These are phyloP conservation scores for Neurospora sp. DNA, from an alignment of 2,329 filamentous ascomycete genomes.

Conservation along the genomic window DNA sequence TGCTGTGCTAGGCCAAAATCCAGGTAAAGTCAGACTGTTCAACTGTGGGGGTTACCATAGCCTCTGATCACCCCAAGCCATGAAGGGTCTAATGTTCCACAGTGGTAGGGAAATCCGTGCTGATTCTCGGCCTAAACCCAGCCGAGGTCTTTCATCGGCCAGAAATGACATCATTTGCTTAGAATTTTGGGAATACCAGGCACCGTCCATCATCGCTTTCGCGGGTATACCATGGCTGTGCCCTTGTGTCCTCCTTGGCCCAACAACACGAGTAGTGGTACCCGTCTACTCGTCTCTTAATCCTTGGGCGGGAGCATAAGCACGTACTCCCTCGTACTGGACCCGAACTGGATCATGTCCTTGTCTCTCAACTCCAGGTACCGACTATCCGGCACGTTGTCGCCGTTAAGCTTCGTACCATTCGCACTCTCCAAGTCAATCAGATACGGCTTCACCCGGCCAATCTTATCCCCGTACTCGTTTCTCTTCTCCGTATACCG, in stretches of 20 bases:
- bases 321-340: constrained; percentile 90
- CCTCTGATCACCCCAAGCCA: not conserved
- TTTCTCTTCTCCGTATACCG: constrained; percentile 73
- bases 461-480: constrained; percentile 76
- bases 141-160: not conserved
- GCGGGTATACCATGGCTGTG: not conserved
- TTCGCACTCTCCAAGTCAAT: constrained; percentile 93
- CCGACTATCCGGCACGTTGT: constrained; percentile 60
- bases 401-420: constrained; percentile 73
- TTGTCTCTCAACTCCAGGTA: constrained; percentile 82
- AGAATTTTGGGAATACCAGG: not conserved
- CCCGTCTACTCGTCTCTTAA: constrained; percentile 3
- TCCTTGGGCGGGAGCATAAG: constrained; percentile 60
- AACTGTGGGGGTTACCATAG: not conserved
- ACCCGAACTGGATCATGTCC: constrained; percentile 81
- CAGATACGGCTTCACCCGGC: constrained; percentile 74
- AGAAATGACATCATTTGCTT: not conserved
- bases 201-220: not conserved
- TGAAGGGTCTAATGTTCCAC: not conserved
- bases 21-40: not conserved
- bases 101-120: not conserved
- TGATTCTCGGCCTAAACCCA: not conserved
- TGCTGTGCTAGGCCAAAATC: not conserved
- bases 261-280: not conserved
- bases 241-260: not conserved